phyloP scores from a whole-genome alignment of 2,329 filamentous ascomycete species.

The Colletotrichum lindemuthianum region DNA sequence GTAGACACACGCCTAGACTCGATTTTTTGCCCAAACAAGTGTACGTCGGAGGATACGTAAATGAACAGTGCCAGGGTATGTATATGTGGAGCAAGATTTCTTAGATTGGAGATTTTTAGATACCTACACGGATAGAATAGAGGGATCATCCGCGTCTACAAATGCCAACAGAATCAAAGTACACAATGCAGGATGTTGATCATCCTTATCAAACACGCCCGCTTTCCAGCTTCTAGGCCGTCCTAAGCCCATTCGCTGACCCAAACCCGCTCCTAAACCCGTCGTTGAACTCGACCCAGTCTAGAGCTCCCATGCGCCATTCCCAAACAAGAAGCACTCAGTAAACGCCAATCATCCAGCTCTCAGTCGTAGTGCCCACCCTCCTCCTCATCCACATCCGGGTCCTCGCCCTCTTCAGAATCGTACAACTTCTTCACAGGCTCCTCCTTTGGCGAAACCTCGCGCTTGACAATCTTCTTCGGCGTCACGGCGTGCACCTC shows the following conservation, averaged over 20 bases:
- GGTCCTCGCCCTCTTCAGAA: constrained; percentile 47
- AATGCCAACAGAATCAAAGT: constrained; percentile 1
- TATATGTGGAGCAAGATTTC: constrained; percentile 4
- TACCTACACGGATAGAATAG: constrained; percentile 29
- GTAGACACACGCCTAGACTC: constrained; percentile 44
- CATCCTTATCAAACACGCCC: constrained; percentile 1
- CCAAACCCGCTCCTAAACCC: not conserved
- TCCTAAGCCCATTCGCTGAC: not conserved
- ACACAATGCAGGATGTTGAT: not conserved
- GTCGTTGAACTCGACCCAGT: not conserved
- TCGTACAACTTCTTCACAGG: constrained; percentile 44
- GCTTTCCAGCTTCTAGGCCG: not conserved
- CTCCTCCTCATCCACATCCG: constrained; percentile 41
- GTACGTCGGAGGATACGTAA: not conserved
- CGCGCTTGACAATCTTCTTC: constrained; percentile 30
- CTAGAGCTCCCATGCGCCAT: not conserved
- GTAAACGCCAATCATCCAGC: not conserved
- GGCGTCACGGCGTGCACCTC: constrained; percentile 46
- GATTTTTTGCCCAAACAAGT: not conserved
- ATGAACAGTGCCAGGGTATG: not conserved
- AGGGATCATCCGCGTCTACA: constrained; percentile 13
- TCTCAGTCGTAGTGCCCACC: constrained; percentile 28
- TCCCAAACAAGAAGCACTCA: not conserved
- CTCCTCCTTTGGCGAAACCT: constrained; percentile 22
- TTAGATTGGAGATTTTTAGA: not conserved